Conservation (phyloP, 2,329 filamentous ascomycete genomes). For the Claviceps digitariae region DNA sequence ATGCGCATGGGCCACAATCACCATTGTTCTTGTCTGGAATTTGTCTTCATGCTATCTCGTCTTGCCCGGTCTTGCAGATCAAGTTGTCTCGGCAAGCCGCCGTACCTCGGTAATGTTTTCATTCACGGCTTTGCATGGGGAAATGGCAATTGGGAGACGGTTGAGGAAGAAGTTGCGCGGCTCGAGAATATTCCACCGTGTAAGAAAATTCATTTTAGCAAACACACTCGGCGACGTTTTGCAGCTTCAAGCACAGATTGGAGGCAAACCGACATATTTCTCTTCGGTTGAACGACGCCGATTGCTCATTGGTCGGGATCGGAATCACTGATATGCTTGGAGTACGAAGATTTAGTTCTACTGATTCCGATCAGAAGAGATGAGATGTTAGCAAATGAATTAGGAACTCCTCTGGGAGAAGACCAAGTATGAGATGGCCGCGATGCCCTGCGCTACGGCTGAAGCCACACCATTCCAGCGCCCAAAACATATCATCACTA, state of each 20-base stretch:
- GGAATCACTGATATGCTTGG: not conserved
- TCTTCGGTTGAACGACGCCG: not conserved
- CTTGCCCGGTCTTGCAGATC: not conserved
- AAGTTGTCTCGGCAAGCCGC: not conserved
- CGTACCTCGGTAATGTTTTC: too few relatives aligned
- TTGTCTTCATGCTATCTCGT: not conserved
- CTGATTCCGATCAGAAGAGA: not conserved
- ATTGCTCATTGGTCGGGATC: not conserved
- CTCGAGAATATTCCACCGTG: not conserved
- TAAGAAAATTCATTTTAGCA: not conserved
- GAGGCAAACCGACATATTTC: not conserved
- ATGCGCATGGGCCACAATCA: not conserved
- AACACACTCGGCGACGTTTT: not conserved
- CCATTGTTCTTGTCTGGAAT: too few relatives aligned
- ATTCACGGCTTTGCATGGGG: not conserved
- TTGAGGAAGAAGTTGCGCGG: not conserved
- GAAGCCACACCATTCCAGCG: not conserved
- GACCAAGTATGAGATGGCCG: not conserved
- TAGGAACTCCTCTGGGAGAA: not conserved
- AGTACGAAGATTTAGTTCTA: not conserved
- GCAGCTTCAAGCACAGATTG: not conserved
- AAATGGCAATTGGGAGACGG: not conserved
- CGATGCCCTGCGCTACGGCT: not conserved
- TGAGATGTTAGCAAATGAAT: not conserved
- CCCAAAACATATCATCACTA: not conserved